A percentile compares a stretch with the other conserved stretches of the same genome.
phyloP scores from a whole-genome alignment of 179 eudicot species.

The Amaranthus tricolor region DNA sequence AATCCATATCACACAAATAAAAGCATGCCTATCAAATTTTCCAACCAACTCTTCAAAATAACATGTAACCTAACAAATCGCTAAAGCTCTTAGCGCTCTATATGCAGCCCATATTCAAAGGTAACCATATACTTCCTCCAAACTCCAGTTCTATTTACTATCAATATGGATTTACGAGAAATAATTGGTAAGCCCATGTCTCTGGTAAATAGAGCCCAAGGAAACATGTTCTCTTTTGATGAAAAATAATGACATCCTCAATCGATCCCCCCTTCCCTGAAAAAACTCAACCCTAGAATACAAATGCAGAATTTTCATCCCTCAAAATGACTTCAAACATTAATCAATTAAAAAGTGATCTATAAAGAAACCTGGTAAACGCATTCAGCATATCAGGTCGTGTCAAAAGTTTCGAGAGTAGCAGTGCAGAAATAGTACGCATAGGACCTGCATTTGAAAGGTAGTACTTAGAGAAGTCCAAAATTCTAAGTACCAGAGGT shows the following conservation, averaged over 20 bases:
- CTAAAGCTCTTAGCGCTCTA: neutral
- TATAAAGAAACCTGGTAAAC: conserved; percentile 61
- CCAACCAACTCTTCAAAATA: neutral
- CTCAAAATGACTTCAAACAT: conserved; percentile 2
- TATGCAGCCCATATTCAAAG: neutral
- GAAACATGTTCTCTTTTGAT: neutral
- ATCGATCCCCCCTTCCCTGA: neutral
- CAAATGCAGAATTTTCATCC: neutral
- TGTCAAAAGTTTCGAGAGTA: conserved; percentile 86
- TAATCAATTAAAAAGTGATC: conserved; percentile 8
- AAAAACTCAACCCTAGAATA: neutral
- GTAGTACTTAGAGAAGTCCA: conserved; percentile 74
- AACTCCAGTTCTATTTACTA: too few species aligned
- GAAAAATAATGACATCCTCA: neutral
- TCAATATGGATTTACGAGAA: too few species aligned
- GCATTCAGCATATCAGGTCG: conserved; percentile 93
- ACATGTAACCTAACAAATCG: neutral
- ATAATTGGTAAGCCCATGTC: too few species aligned
- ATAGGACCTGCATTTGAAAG: conserved; percentile 94
- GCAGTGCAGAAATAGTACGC: conserved; percentile 86
- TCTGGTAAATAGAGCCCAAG: too few species aligned
- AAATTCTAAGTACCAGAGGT: conserved; percentile 72
- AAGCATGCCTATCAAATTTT: too few species aligned
- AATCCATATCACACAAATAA: neutral
- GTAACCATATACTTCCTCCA: neutral